A percentile compares a stretch with the other conserved stretches of the same genome.
Evolutionary conservation across 345 rosid species (phyloP).

Genomic region (Hypericum androsaemum): DNA sequence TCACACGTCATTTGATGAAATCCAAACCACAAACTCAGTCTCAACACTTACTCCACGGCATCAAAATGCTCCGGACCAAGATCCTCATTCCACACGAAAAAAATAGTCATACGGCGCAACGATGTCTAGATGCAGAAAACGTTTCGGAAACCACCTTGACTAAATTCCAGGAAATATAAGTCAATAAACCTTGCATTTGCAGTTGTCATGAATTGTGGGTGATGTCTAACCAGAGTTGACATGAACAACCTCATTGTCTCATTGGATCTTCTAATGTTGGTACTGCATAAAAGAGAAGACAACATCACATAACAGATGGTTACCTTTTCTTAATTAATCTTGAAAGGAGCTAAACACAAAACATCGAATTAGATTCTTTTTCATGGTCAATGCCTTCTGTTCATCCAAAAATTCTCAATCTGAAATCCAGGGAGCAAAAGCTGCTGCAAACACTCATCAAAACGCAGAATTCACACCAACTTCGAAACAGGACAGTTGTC

Average conservation of each 20-base stretch:
- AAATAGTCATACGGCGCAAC: conserved; percentile 79
- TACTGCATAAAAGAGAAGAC: conserved; percentile 25
- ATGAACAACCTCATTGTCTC: conserved; percentile 70
- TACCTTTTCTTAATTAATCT: neutral
- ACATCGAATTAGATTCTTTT: conserved; percentile 33
- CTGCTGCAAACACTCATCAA: too few species aligned
- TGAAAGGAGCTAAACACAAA: conserved; percentile 12
- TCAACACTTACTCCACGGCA: conserved; percentile 59
- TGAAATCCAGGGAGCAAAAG: too few species aligned
- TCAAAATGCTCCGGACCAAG: conserved; percentile 80
- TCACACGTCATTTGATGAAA: conserved; percentile 5
- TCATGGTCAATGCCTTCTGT: conserved; percentile 17
- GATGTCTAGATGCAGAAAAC: conserved; percentile 93
- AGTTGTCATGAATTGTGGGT: conserved; percentile 3
- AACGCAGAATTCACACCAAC: conserved; percentile 7
- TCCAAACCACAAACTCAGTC: neutral
- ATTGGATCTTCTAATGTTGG: conserved; percentile 46
- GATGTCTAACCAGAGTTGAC: conserved; percentile 46
- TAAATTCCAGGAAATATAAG: conserved; percentile 6
- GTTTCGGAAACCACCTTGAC: conserved; percentile 89
- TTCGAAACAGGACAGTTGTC: too few species aligned
- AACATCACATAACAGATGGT: neutral
- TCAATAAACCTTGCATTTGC: conserved; percentile 4
- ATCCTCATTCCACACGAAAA: conserved; percentile 96
- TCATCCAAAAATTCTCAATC: too few species aligned